Percentiles rank a stretch among this genome's conserved stretches.
phyloP scores from a whole-genome alignment of 139 green algal species.

The Nannochloris sp. region DNA sequence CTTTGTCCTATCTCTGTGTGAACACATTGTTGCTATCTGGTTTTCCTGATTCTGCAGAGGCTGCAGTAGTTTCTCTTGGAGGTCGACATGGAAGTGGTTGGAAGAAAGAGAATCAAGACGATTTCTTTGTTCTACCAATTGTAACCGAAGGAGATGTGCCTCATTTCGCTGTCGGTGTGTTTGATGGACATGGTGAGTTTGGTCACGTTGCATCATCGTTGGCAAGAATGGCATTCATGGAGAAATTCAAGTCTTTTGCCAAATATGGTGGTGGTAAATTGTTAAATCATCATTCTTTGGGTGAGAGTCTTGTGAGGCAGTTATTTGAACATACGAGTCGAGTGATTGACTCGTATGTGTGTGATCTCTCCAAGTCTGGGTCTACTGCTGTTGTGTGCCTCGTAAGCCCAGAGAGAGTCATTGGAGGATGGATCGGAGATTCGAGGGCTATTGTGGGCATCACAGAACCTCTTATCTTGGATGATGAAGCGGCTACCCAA shows the following conservation, averaged over 20 bases:
- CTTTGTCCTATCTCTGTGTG: too few relatives aligned
- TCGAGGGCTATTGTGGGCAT: slow-evolving; percentile 43
- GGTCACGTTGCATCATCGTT: slow-evolving; percentile 7
- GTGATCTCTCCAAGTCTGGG: slow-evolving; percentile 26
- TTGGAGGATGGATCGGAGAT: slow-evolving; percentile 42
- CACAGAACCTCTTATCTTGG: neutral
- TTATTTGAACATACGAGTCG: too few relatives aligned
- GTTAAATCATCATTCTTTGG: neutral
- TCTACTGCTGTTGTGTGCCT: slow-evolving; percentile 28
- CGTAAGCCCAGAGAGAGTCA: slow-evolving; percentile 21
- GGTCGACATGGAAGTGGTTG: slow-evolving; percentile 11
- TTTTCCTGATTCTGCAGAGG: slow-evolving; percentile 3
- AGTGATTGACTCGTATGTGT: neutral
- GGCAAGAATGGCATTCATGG: slow-evolving; percentile 15
- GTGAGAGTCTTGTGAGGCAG: neutral
- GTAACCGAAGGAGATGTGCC: neutral
- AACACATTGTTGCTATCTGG: too few relatives aligned
- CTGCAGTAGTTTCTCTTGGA: slow-evolving; percentile 12
- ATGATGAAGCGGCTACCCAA: neutral
- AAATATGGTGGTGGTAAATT: neutral
- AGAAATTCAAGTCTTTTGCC: neutral
- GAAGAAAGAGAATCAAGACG: slow-evolving; percentile 39
- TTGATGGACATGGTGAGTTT: slow-evolving; percentile 33
- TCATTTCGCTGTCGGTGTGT: slow-evolving; percentile 25
- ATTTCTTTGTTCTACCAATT: slow-evolving; percentile 28